These are phyloP conservation scores for Ilex paraguariensis DNA, from an alignment of 305 asterid species.

Conservation along the genomic window DNA sequence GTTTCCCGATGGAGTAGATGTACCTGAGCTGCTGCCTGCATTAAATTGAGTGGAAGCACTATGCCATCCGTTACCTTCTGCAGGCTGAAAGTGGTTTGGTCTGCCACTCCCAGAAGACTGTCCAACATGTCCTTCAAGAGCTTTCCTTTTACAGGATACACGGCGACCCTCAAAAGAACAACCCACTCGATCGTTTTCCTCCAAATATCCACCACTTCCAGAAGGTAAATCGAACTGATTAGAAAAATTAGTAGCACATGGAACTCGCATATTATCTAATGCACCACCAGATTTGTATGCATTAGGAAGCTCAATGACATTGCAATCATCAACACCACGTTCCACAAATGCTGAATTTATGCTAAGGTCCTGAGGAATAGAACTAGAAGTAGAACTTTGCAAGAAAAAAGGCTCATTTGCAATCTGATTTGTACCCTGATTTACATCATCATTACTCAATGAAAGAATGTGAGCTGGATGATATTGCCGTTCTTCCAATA, in stretches of 20 bases:
- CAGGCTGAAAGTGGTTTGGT: constrained; percentile 35
- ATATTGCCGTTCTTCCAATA: constrained; percentile 32
- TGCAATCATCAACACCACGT: constrained; percentile 48
- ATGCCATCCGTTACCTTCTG: constrained; percentile 50
- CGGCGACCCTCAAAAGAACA: constrained; percentile 50
- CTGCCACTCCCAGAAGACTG: constrained; percentile 75
- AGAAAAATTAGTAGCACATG: constrained; percentile 36
- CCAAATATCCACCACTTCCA: constrained; percentile 31
- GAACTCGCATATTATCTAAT: constrained; percentile 32
- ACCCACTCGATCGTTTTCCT: constrained; percentile 43
- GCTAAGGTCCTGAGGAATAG: constrained; percentile 50
- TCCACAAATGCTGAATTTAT: constrained; percentile 32
- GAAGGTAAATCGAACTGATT: constrained; percentile 30
- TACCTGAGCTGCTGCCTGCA: constrained; percentile 21
- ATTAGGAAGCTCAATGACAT: constrained; percentile 38
- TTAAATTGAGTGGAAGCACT: constrained; percentile 27
- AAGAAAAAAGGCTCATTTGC: constrained; percentile 27
- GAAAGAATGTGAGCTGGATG: constrained; percentile 39
- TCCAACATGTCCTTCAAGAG: constrained; percentile 50
- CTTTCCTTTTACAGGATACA: constrained; percentile 69
- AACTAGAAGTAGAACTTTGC: constrained; percentile 33
- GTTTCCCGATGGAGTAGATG: constrained; percentile 28
- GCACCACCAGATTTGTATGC: constrained; percentile 32
- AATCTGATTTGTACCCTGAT: constrained; percentile 25
- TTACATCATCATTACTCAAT: constrained; percentile 31